Evolutionary conservation across 768 basidiomycete species (phyloP), one percentile per base, ranked within the genome.

Genomic region (Cubamyces sp.): DNA sequence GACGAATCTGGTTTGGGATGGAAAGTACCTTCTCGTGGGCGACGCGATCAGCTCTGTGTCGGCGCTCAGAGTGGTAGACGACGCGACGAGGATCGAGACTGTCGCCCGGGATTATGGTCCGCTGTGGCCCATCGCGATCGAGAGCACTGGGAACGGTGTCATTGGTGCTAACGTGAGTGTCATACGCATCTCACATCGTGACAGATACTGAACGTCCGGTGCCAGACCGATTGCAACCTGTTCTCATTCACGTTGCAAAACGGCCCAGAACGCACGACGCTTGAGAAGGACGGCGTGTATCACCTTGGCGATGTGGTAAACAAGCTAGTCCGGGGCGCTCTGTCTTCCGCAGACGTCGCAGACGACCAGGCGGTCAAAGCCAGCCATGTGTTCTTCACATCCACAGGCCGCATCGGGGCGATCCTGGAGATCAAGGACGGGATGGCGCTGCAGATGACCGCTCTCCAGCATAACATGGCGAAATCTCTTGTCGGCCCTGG

Each of bases 21-120:
- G 77, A 2, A 74, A 86, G 61, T 76, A 74, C 48, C 71, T 96
- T 25, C 74, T 91, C 18, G 81, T 87, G n/a, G 91, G 91, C 39
- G 95, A 97, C 69, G 86, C 87, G 8, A 82, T 96, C 26, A 86
- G 84, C 70, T 94, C 93, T 0, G 80, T 96, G 18, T 88, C 92
- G 3, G 66, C 93, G 26, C 76, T 96, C 34, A 81, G 81, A 58
- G 72, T 89, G 53, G 62, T 67, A 2, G 77, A 75, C 14, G 75
- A 71, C 3, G 79, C 77, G 62, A 70, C 90, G 4, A 71, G 39
- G 26, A 28, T 71, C 9, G 23, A 60, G 56, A 63, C 64, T 43
- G 73, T 89, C 15, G 91, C 89, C 9, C 84, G 84, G 65, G 91
- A 96, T 71, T 91, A 87, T 72, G 81, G 84, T 0, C 85, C 92